These are phyloP conservation scores for Aurinia saxatilis DNA, from an alignment of 345 rosid genomes.

Conservation along the genomic window DNA sequence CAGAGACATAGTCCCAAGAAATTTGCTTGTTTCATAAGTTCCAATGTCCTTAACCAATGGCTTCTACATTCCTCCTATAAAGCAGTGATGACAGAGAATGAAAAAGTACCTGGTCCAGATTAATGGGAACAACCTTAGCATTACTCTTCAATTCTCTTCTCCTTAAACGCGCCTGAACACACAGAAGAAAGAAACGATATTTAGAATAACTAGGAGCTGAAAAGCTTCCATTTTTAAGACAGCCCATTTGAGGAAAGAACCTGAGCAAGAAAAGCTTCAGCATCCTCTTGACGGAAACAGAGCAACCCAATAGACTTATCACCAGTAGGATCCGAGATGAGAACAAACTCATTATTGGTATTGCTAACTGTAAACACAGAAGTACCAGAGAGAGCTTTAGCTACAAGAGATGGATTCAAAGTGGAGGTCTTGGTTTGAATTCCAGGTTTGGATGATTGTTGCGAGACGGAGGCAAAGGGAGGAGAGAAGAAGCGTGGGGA, in stretches of 20 bases:
- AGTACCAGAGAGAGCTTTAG: slow-evolving; percentile 68
- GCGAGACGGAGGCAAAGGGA: slow-evolving; percentile 60
- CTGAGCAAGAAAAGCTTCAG: slow-evolving; percentile 88
- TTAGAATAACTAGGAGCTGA: neutral
- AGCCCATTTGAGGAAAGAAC: slow-evolving; percentile 16
- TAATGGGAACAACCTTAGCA: slow-evolving; percentile 83
- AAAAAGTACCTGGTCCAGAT: slow-evolving; percentile 75
- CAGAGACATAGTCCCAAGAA: neutral
- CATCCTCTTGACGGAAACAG: slow-evolving; percentile 92
- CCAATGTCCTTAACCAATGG: neutral
- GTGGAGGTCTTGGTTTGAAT: slow-evolving; percentile 22
- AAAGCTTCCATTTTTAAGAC: neutral
- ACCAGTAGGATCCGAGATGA: slow-evolving; percentile 82
- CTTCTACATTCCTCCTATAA: neutral
- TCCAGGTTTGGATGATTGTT: slow-evolving; percentile 36
- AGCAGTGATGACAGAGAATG: neutral
- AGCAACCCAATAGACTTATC: slow-evolving; percentile 83
- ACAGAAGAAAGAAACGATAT: neutral
- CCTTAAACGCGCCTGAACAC: slow-evolving; percentile 58
- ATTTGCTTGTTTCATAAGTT: neutral
- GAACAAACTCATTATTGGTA: slow-evolving; percentile 86
- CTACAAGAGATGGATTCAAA: slow-evolving; percentile 53
- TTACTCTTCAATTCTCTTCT: slow-evolving; percentile 60
- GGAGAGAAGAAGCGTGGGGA: slow-evolving; percentile 29
- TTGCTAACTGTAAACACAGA: slow-evolving; percentile 85